Conservation (phyloP, 2,329 filamentous ascomycete species). For the Penicillium verrucosum region DNA sequence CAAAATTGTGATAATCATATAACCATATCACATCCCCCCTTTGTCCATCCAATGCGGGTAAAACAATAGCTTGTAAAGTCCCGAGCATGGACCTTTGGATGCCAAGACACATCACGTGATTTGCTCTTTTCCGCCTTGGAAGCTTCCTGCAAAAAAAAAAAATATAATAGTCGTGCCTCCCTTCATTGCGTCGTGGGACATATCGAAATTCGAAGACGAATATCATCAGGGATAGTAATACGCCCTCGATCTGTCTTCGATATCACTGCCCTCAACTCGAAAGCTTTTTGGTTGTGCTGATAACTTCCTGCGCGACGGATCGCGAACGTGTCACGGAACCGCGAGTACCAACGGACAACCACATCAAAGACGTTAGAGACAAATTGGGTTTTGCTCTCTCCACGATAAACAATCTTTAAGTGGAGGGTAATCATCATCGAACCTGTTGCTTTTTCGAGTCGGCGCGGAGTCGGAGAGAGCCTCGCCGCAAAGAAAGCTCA, state of each 20-base stretch:
- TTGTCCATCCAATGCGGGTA: background rate
- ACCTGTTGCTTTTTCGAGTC: background rate
- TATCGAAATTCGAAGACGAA: background rate
- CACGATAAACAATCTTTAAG: background rate
- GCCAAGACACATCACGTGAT: constrained; percentile 6
- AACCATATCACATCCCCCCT: background rate
- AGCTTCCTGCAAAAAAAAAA: constrained; percentile 9
- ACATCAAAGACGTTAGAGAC: constrained; percentile 8
- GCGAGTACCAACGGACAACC: constrained; percentile 2
- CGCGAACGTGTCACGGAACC: constrained; percentile 22
- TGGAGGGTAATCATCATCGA: background rate
- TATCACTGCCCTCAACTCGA: background rate
- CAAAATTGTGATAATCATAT: background rate
- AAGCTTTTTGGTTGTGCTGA: background rate
- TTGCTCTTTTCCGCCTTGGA: constrained; percentile 5
- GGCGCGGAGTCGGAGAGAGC: constrained; percentile 1
- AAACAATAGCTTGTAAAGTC: background rate
- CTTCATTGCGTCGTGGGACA: constrained; percentile 1
- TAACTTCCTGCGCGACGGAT: constrained; percentile 18
- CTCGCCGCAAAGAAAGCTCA: constrained; percentile 3
- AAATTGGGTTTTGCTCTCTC: constrained; percentile 9
- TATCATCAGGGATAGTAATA: background rate
- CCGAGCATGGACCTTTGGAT: background rate
- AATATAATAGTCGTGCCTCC: constrained; percentile 3
- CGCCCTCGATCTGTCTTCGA: background rate